phyloP scores from a whole-genome alignment of 805 yeast genomes.

The Candida vartiovaarae region DNA sequence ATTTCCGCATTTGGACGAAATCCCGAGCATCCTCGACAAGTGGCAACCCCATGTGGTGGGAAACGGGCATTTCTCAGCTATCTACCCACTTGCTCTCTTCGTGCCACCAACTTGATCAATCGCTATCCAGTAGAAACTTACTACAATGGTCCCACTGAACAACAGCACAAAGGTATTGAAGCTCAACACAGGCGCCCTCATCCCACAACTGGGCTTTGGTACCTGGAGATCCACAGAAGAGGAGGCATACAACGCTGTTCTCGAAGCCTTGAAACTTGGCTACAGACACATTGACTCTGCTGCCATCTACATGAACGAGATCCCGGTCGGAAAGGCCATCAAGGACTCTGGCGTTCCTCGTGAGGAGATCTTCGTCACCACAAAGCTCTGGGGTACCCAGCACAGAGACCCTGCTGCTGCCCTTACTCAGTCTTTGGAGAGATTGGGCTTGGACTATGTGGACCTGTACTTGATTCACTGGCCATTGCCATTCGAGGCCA shows the following conservation, averaged over 20 bases:
- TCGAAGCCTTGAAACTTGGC: constrained; percentile 28
- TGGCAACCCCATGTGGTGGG: no score
- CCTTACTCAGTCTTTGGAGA: constrained; percentile 49
- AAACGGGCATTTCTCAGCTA: no score
- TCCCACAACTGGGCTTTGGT: constrained; percentile 49
- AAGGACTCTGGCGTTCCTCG: constrained; percentile 51
- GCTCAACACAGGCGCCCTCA: constrained; percentile 43
- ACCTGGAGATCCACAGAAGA: constrained; percentile 33
- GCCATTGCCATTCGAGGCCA: constrained; percentile 49
- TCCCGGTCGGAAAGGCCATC: constrained; percentile 48
- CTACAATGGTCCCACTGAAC: background rate
- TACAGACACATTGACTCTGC: constrained; percentile 63
- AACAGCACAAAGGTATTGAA: constrained; percentile 1
- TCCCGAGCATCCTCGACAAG: no score
- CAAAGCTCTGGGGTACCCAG: constrained; percentile 52
- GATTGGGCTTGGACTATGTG: constrained; percentile 65
- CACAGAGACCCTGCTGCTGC: constrained; percentile 37
- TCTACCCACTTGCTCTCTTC: no score
- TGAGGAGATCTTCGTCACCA: constrained; percentile 59
- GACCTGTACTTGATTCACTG: constrained; percentile 77
- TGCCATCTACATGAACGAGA: constrained; percentile 45
- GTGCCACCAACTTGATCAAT: no score
- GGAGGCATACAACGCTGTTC: constrained; percentile 16
- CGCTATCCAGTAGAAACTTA: no score
- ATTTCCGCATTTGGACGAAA: no score